Evolutionary conservation across 1,284 basidiomycete species (phyloP).

Genomic region (Calocybe gambosa): DNA sequence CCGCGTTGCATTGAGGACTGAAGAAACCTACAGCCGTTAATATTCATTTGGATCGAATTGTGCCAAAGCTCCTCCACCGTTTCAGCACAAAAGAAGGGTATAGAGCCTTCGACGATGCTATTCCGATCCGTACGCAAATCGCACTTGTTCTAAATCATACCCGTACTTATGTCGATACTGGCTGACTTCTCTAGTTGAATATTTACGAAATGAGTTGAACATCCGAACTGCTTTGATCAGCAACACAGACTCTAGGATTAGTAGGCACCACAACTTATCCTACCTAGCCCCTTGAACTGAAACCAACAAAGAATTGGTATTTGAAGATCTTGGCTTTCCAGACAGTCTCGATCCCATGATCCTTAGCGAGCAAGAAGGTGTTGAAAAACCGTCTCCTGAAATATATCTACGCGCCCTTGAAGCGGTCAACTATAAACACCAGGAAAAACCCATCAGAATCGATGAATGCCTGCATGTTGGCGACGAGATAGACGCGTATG

Average conservation of each 20-base stretch:
- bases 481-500: conserved; percentile 62
- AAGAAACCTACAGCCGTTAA: conserved; percentile 40
- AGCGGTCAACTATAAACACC: conserved; percentile 22
- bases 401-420: conserved; percentile 49
- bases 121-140: conserved; percentile 46
- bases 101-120: conserved; percentile 54
- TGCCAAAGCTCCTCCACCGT: conserved; percentile 48
- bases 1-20: no score
- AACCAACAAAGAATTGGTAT: conserved; percentile 37
- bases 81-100: conserved; percentile 72
- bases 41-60: conserved; percentile 43
- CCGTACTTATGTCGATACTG: neutral
- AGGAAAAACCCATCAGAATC: conserved; percentile 22
- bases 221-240: conserved; percentile 57
- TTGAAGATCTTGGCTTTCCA: conserved; percentile 53
- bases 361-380: conserved; percentile 57
- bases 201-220: conserved; percentile 35
- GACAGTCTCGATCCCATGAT: conserved; percentile 45
- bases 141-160: neutral
- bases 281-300: neutral
- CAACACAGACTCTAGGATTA: conserved; percentile 65
- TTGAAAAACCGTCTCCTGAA: conserved; percentile 59
- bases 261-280: conserved; percentile 33
- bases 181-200: conserved; percentile 33
- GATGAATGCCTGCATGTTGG: conserved; percentile 61